A percentile compares a stretch with the other conserved stretches of the same genome.
These are phyloP conservation scores for Cornus kousa DNA, from an alignment of 148 eudicot genomes.

Conservation along the genomic window DNA sequence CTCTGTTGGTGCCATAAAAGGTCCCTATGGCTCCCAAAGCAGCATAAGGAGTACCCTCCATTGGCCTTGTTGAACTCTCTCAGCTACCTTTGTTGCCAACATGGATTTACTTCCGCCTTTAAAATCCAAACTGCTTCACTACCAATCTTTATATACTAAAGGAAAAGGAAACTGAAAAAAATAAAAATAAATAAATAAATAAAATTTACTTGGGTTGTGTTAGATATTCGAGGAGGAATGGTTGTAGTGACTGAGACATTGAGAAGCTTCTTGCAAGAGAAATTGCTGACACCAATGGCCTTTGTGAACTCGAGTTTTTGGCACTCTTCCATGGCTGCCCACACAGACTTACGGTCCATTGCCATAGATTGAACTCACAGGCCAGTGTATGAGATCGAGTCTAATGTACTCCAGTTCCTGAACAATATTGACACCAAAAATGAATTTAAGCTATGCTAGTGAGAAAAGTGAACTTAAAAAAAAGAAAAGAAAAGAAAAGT, in stretches of 20 bases:
- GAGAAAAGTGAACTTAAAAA: no score
- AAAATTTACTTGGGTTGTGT: no score
- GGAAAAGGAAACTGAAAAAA: no score
- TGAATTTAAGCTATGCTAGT: no score
- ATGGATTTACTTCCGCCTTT: slow-evolving; percentile 65
- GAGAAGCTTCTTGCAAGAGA: slow-evolving; percentile 37
- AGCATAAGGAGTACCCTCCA: slow-evolving; percentile 25
- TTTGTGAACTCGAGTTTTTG: slow-evolving; percentile 39
- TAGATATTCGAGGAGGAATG: slow-evolving; percentile 22
- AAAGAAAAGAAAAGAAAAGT: no score
- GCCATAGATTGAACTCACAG: slow-evolving; percentile 32
- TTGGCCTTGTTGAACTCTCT: slow-evolving; percentile 50
- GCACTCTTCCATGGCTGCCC: slow-evolving; percentile 50
- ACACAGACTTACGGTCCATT: slow-evolving; percentile 31
- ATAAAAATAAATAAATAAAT: no score
- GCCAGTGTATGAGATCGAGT: slow-evolving; percentile 45
- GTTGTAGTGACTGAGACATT: slow-evolving; percentile 15
- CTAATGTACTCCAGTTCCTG: slow-evolving; percentile 42
- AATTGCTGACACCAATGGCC: slow-evolving; percentile 42
- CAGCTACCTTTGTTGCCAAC: slow-evolving; percentile 68
- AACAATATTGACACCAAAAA: neutral
- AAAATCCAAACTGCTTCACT: no score
- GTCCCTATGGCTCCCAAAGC: slow-evolving; percentile 46
- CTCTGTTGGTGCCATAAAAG: slow-evolving; percentile 41
- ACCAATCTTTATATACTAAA: no score